A percentile compares a stretch with the other conserved stretches of the same genome.
Conservation (phyloP, 179 eudicot genomes). For the Sideroxylon spinosum region DNA sequence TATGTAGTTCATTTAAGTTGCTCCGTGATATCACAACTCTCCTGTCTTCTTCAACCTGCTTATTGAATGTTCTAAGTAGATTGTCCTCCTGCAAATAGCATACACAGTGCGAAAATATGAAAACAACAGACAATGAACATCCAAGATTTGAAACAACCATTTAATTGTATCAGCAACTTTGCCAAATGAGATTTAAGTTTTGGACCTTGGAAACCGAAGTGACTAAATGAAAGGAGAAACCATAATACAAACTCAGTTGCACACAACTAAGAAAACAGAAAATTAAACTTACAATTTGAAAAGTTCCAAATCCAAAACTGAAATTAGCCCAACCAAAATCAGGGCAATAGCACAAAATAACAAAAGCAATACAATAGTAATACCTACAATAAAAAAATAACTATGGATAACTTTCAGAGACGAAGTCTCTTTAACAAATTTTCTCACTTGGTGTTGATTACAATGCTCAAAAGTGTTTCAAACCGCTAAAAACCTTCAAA, state of each 20-base stretch:
- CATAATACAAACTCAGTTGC: not conserved
- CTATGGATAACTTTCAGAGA: no score
- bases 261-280: not conserved
- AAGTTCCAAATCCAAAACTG: no score
- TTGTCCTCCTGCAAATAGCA: slow-evolving; percentile 77
- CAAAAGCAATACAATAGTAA: no score
- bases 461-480: not conserved
- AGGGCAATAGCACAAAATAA: no score
- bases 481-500: no score
- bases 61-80: slow-evolving; percentile 65
- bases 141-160: slow-evolving; percentile 6
- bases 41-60: slow-evolving; percentile 92
- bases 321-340: no score
- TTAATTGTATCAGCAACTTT: not conserved
- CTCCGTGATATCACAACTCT: slow-evolving; percentile 83
- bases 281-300: not conserved
- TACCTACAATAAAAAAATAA: no score
- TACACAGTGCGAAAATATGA: slow-evolving; percentile 13
- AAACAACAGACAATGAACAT: not conserved
- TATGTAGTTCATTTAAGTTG: slow-evolving; percentile 78
- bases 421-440: no score
- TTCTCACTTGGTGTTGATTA: not conserved
- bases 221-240: not conserved
- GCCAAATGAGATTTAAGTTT: not conserved
- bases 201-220: not conserved